A percentile compares a stretch with the other conserved stretches of the same genome.
Conservation (phyloP, 2,329 filamentous ascomycete species). For the Beauveria caledonica region DNA sequence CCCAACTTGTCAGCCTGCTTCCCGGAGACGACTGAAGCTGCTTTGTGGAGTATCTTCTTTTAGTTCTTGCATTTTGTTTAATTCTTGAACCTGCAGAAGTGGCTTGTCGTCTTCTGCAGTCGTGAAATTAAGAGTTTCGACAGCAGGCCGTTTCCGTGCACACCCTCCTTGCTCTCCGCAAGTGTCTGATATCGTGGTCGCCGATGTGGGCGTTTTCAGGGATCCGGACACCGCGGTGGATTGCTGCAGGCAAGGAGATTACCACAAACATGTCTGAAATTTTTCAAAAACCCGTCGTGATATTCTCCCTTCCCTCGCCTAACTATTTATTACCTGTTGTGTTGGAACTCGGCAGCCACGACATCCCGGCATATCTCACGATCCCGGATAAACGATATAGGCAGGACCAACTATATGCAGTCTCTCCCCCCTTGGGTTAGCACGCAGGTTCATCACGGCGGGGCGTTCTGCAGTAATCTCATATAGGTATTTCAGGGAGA, state of each 20-base stretch:
- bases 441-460: background rate
- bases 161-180: background rate
- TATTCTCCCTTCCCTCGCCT: background rate
- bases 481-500: background rate
- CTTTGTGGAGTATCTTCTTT: background rate
- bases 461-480: background rate
- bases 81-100: background rate
- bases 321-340: background rate
- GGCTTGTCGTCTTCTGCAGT: background rate
- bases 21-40: background rate
- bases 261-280: background rate
- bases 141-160: background rate
- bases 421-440: background rate
- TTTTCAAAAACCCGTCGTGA: background rate
- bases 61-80: background rate
- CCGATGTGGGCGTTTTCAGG: constrained; percentile 1
- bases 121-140: background rate
- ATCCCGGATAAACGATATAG: background rate
- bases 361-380: constrained; percentile 2
- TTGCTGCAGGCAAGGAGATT: constrained; percentile 1
- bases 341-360: background rate
- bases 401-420: background rate
- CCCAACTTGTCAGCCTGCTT: too few species aligned
- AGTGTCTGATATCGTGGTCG: background rate
- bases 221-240: background rate